Evolutionary conservation across 352 stramenopile genomes (phyloP), one percentile per base, ranked within the genome.

Genomic region (Pythium dissotocum): DNA sequence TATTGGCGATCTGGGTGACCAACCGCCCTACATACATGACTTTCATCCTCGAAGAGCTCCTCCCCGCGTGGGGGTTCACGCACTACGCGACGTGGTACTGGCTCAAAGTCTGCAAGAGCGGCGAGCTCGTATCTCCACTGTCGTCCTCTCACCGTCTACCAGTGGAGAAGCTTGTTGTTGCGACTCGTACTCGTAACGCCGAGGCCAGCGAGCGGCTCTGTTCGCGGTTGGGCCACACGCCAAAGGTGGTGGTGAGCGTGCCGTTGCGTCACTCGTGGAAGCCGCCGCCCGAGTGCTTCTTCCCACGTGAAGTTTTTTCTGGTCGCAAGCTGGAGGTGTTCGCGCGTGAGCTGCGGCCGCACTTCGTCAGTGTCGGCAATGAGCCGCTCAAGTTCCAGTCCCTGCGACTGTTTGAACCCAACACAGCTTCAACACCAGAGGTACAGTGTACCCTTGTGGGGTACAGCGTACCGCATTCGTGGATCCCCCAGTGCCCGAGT

Each of bases 191-290:
- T 13, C 70, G 69, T 30, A 69, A 69, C 7, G 16, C 36, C 12
- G 59, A 54, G 1, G 42, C 40, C 32, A 49, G 68, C 9, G 38
- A 70, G 14, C 24, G 32, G 51, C 57, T 91, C 26, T 44, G n/a
- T 2, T 36, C 63, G 24, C 69, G 59, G 18, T 63, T 91, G 51
- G 83, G 80, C 18, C 21, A 55, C 2, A 63, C 67, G 4, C 70
- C 72, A 0, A 72, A 78, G 65, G 71, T 89, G n/a, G 62, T 90
- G 12, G 59, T 87, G 36, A 90, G 82, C 52, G 75, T 90, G n/a
- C 85, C 85, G 18, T 61, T 91, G 54, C 83, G 83, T 0, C 85
- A 93, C 55, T 93, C 85, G 12, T 91, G 83, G 85, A 93, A 93
- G 55, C 85, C 85, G 12, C 85, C 85, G 13, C 78, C 80, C 0